phyloP scores from a whole-genome alignment of 768 basidiomycete species.

The Termitomyces sp. region DNA sequence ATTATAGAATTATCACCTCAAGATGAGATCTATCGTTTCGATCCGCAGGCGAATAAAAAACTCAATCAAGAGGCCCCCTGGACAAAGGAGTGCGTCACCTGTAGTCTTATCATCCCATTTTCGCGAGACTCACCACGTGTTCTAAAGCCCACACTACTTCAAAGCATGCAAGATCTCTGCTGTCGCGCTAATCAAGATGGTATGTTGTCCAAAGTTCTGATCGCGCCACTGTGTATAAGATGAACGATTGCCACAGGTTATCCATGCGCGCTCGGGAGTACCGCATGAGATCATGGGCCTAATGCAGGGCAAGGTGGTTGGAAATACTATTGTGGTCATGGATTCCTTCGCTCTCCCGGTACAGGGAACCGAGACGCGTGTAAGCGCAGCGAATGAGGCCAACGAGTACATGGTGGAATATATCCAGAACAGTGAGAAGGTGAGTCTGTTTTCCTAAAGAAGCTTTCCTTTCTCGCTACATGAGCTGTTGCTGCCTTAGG shows the following conservation, averaged over 20 bases:
- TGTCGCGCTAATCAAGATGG: slow-evolving; percentile 95
- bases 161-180: slow-evolving; percentile 94
- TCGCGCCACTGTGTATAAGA: not conserved
- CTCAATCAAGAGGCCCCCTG: slow-evolving; percentile 76
- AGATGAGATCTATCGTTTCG: slow-evolving; percentile 78
- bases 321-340: slow-evolving; percentile 78
- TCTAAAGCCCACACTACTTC: slow-evolving; percentile 69
- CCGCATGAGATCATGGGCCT: slow-evolving; percentile 99
- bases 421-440: slow-evolving; percentile 76
- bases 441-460: slow-evolving; percentile 24
- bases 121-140: not conserved
- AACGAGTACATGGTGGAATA: slow-evolving; percentile 99
- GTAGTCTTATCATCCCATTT: not conserved
- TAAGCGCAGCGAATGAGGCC: slow-evolving; percentile 93
- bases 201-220: slow-evolving; percentile 21
- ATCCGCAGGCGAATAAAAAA: slow-evolving; percentile 60
- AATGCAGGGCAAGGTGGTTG: slow-evolving; percentile 95
- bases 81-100: slow-evolving; percentile 70
- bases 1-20: slow-evolving; percentile 66
- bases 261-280: slow-evolving; percentile 96
- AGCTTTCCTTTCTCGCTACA: not conserved
- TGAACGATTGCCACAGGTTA: slow-evolving; percentile 56
- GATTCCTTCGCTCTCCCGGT: slow-evolving; percentile 97
- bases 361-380: slow-evolving; percentile 96
- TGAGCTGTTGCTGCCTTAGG: slow-evolving; percentile 38